Conservation (phyloP, 805 yeast genomes). For the Cyberlindnera sargentensis region DNA sequence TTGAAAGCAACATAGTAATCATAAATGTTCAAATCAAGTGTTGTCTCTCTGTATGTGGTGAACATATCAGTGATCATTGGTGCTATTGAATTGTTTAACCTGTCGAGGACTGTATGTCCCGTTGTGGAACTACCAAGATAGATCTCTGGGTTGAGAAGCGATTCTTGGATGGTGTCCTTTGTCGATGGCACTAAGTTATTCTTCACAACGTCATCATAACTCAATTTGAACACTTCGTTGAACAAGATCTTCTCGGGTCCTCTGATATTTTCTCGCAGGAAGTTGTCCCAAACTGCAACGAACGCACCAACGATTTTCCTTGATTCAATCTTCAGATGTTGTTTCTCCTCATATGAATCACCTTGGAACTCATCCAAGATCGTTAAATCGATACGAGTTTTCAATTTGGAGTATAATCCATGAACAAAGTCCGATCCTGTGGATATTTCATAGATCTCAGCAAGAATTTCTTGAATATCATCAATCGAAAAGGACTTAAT, state of each 20-base stretch:
- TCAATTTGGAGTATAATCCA: conserved; percentile 11
- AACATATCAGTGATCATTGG: conserved; percentile 56
- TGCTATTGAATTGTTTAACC: conserved; percentile 32
- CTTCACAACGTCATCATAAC: conserved; percentile 25
- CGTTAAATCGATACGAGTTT: conserved; percentile 2
- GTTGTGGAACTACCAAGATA: conserved; percentile 18
- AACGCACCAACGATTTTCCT: conserved; percentile 15
- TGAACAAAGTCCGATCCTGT: conserved; percentile 8
- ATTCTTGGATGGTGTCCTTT: conserved; percentile 33
- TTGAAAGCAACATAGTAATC: conserved; percentile 62
- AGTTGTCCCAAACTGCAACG: conserved; percentile 11
- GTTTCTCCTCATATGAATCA: conserved; percentile 4
- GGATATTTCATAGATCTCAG: conserved; percentile 7
- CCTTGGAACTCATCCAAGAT: not conserved
- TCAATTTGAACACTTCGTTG: conserved; percentile 34
- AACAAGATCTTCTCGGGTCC: conserved; percentile 21
- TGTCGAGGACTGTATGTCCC: conserved; percentile 13
- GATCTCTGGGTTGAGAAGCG: conserved; percentile 34
- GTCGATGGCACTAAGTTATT: conserved; percentile 37
- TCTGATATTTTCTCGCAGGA: conserved; percentile 10
- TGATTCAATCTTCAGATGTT: conserved; percentile 19
- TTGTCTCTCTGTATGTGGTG: conserved; percentile 73
- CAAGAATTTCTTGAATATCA: conserved; percentile 5
- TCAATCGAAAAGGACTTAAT: conserved; percentile 7
- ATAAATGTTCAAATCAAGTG: conserved; percentile 55